These are phyloP conservation scores for Melampsora abietis-canadensis DNA, from an alignment of 1,284 basidiomycete species.

Conservation along the genomic window DNA sequence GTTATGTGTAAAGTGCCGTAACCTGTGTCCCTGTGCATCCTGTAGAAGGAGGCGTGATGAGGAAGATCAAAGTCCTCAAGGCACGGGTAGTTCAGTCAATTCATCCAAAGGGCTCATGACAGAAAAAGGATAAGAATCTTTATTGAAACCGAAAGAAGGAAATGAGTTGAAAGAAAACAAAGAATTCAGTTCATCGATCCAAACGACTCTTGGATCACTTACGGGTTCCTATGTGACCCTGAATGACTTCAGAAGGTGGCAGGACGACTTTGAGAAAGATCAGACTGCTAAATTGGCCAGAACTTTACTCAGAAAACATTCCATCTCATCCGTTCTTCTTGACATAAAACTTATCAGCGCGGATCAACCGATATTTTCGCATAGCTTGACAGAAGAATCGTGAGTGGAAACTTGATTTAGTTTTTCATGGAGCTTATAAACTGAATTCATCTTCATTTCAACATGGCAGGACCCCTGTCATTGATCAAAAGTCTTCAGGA, in stretches of 20 bases:
- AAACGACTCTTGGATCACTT: background rate
- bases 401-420: background rate
- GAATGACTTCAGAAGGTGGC: background rate
- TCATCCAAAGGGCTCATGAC: too few relatives aligned
- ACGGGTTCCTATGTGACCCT: too few relatives aligned
- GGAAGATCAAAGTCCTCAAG: conserved; percentile 5
- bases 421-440: too few relatives aligned
- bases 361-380: conserved; percentile 37
- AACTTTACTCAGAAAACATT: conserved; percentile 71
- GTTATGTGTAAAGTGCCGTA: conserved; percentile 34
- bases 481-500: conserved; percentile 80
- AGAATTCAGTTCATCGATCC: background rate
- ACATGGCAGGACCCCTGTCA: conserved; percentile 66
- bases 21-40: conserved; percentile 39
- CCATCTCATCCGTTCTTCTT: conserved; percentile 66
- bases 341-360: conserved; percentile 61
- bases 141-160: too few relatives aligned
- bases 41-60: conserved; percentile 29
- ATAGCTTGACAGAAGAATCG: conserved; percentile 39
- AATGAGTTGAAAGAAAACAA: too few relatives aligned
- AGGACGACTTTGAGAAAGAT: conserved; percentile 46
- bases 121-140: too few relatives aligned
- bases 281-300: conserved; percentile 72
- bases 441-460: background rate
- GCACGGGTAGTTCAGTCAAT: conserved; percentile 15